Percentiles rank a stretch among this genome's conserved stretches.
Evolutionary conservation across 2,329 filamentous ascomycete genomes (phyloP).

Genomic region (Didymella sp.): DNA sequence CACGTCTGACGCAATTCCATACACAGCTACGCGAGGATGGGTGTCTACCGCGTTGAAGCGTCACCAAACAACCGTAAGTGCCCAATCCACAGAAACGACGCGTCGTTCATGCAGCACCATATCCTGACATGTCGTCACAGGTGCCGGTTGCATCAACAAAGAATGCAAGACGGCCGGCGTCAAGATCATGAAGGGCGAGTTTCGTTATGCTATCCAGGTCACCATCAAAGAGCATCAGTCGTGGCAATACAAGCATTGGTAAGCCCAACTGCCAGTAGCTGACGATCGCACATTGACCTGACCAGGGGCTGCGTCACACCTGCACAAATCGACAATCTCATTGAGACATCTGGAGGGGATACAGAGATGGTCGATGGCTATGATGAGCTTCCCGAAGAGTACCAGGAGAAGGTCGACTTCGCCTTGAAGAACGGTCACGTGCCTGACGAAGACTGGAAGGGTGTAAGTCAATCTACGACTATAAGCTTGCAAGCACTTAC

Average conservation of each 20-base stretch:
- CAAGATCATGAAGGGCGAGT: slow-evolving; percentile 75
- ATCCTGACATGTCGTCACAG: background rate
- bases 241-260: slow-evolving; percentile 91
- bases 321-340: slow-evolving; percentile 70
- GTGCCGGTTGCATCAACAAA: slow-evolving; percentile 68
- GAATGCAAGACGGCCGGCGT: slow-evolving; percentile 72
- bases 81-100: background rate
- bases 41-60: slow-evolving; percentile 39
- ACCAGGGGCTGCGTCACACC: slow-evolving; percentile 88
- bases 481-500: background rate
- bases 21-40: slow-evolving; percentile 27
- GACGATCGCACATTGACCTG: slow-evolving; percentile 18
- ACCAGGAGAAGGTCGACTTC: slow-evolving; percentile 75
- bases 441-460: slow-evolving; percentile 85
- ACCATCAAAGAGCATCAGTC: slow-evolving; percentile 65
- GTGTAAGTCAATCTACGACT: slow-evolving; percentile 63
- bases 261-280: slow-evolving; percentile 38
- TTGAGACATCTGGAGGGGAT: slow-evolving; percentile 64
- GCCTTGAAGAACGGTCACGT: slow-evolving; percentile 81
- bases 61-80: slow-evolving; percentile 61
- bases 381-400: slow-evolving; percentile 73
- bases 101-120: background rate
- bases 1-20: slow-evolving; percentile 7
- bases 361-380: slow-evolving; percentile 78
- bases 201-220: slow-evolving; percentile 79